Conservation (phyloP, 2,329 filamentous ascomycete species). For the Aspergillus tamarii region DNA sequence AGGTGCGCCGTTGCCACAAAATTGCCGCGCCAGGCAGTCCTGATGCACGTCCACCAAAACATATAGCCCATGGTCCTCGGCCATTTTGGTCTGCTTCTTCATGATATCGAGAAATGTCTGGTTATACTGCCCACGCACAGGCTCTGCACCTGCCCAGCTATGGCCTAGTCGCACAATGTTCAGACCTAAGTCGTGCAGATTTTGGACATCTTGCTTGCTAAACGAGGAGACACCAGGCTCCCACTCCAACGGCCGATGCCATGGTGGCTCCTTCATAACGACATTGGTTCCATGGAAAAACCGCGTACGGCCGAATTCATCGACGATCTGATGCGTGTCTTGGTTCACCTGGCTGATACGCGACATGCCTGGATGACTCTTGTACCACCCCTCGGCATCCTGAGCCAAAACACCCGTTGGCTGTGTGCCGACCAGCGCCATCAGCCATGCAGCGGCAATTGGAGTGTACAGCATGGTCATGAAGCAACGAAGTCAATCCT, state of each 20-base stretch:
- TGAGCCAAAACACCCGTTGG: neutral
- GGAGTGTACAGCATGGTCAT: neutral
- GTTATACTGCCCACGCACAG: constrained; percentile 16
- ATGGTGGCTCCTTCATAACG: constrained; percentile 22
- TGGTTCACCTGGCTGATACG: constrained; percentile 18
- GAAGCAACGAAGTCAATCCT: neutral
- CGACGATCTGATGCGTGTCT: constrained; percentile 19
- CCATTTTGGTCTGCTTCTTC: constrained; percentile 18
- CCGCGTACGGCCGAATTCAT: constrained; percentile 18
- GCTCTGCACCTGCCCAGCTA: constrained; percentile 18
- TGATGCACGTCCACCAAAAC: constrained; percentile 20
- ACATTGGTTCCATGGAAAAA: constrained; percentile 24
- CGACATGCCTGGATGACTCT: constrained; percentile 16
- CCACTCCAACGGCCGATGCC: constrained; percentile 19
- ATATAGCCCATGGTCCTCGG: constrained; percentile 18
- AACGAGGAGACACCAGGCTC: constrained; percentile 19
- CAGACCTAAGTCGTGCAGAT: constrained; percentile 17
- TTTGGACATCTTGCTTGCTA: constrained; percentile 18
- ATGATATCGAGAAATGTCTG: constrained; percentile 20
- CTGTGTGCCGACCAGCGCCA: constrained; percentile 1
- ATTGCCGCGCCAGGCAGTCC: constrained; percentile 13
- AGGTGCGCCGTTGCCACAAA: constrained; percentile 17
- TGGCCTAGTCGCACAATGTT: constrained; percentile 17
- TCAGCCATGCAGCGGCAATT: neutral
- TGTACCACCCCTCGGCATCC: constrained; percentile 14